A percentile compares a stretch with the other conserved stretches of the same genome.
phyloP scores from a whole-genome alignment of 805 yeast species.

The Candida suzukii region DNA sequence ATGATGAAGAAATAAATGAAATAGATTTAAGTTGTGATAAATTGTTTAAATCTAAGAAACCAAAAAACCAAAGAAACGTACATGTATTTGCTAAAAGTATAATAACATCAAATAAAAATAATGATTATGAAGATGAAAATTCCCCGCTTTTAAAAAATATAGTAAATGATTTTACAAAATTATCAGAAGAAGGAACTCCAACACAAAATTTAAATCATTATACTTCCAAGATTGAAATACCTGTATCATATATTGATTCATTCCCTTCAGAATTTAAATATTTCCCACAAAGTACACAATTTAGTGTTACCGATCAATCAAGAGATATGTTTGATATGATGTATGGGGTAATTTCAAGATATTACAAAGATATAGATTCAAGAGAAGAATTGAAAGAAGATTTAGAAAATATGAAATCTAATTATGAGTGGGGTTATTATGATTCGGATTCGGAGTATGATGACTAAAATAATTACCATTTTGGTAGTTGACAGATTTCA shows the following conservation, averaged over 20 bases:
- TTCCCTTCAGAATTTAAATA: constrained; percentile 24
- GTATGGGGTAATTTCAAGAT: constrained; percentile 18
- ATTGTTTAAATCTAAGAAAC: neutral
- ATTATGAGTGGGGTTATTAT: constrained; percentile 46
- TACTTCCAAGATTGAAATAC: neutral
- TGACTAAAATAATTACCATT: constrained; percentile 20
- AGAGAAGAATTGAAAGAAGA: constrained; percentile 47
- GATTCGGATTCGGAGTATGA: constrained; percentile 36
- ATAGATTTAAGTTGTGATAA: neutral
- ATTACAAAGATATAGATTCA: constrained; percentile 36
- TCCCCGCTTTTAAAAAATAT: neutral
- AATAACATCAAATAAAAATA: no score
- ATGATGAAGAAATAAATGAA: constrained; percentile 1
- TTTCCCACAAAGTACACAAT: constrained; percentile 7
- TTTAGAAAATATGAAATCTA: constrained; percentile 34
- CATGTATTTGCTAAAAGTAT: constrained; percentile 22
- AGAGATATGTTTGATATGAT: constrained; percentile 13
- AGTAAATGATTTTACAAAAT: neutral
- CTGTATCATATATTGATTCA: constrained; percentile 16
- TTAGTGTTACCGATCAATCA: constrained; percentile 19
- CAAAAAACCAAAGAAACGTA: neutral
- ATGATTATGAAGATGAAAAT: constrained; percentile 2
- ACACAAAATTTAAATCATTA: constrained; percentile 10
- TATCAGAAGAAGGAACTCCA: constrained; percentile 11
- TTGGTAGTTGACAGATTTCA: no score